Evolutionary conservation across 192 early-diverging fungal species (phyloP).

Genomic region (Phycomyces nitens): DNA sequence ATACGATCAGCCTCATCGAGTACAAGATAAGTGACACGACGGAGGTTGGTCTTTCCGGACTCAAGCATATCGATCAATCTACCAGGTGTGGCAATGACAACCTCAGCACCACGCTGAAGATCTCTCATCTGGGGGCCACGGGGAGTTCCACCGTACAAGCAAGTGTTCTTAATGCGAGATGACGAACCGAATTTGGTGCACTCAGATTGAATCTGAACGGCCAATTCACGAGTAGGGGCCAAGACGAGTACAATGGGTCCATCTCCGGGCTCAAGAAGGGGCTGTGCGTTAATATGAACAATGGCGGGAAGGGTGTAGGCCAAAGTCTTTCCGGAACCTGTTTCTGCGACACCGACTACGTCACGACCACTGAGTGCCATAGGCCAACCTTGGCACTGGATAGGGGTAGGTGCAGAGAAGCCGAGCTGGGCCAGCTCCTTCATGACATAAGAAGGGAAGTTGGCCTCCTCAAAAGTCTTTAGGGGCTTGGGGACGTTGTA

Average conservation of each 20-base stretch:
- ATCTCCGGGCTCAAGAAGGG: constrained; percentile 85
- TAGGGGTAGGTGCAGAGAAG: constrained; percentile 86
- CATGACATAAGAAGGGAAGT: constrained; percentile 90
- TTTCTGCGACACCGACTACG: constrained; percentile 87
- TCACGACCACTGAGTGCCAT: constrained; percentile 96
- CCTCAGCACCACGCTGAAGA: constrained; percentile 77
- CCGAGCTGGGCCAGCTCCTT: constrained; percentile 81
- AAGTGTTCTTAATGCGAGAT: constrained; percentile 89
- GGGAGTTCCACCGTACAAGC: constrained; percentile 94
- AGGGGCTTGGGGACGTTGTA: constrained; percentile 88
- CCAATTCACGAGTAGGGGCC: constrained; percentile 95
- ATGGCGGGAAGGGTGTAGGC: constrained; percentile 94
- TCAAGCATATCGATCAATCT: constrained; percentile 97
- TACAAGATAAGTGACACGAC: constrained; percentile 94
- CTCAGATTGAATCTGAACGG: constrained; percentile 94
- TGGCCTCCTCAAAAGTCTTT: constrained; percentile 83
- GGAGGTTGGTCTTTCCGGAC: constrained; percentile 82
- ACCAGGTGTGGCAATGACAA: constrained; percentile 97
- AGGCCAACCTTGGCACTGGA: constrained; percentile 98
- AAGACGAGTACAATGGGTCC: constrained; percentile 95
- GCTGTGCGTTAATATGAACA: constrained; percentile 98
- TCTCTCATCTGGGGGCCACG: constrained; percentile 89
- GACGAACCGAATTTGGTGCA: constrained; percentile 88
- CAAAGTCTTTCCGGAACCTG: constrained; percentile 93
- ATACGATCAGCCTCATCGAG: constrained; percentile 99